Evolutionary conservation across 1,139 yeast species (phyloP).

Genomic region (Magnusiomyces suaveolens): DNA sequence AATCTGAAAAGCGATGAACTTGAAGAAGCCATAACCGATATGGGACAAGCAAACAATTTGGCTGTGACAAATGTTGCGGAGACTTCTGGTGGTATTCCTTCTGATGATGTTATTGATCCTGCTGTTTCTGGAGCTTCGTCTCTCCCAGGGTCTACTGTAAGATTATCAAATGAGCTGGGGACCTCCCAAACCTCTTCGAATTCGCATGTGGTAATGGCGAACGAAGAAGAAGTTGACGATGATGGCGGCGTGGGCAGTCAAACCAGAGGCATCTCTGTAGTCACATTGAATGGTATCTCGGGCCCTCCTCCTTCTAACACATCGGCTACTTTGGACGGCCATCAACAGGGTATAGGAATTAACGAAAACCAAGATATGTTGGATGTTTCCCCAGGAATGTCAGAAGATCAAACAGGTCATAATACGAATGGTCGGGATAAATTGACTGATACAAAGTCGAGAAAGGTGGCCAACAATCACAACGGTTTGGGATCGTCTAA

Average conservation of each 20-base stretch:
- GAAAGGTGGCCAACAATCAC: no score
- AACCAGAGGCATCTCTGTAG: background rate
- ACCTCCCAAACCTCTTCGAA: background rate
- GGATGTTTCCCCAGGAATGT: background rate
- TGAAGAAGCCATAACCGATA: background rate
- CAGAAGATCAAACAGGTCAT: background rate
- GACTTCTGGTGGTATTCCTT: background rate
- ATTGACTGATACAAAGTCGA: no score
- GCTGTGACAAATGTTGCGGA: background rate
- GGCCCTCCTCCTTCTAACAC: background rate
- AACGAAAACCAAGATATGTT: background rate
- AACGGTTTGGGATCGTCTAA: no score
- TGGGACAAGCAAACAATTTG: background rate
- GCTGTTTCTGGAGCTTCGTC: background rate
- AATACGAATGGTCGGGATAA: no score
- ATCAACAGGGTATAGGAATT: background rate
- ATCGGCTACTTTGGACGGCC: no score
- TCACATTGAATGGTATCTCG: background rate
- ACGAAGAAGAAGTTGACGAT: background rate
- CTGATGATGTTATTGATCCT: background rate
- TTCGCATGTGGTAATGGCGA: background rate
- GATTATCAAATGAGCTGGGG: background rate
- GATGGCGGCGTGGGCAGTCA: background rate
- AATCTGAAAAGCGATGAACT: background rate
- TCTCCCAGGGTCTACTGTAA: background rate